Conservation (phyloP, 441 rosid genomes). For the Gossypium gossypioides region DNA sequence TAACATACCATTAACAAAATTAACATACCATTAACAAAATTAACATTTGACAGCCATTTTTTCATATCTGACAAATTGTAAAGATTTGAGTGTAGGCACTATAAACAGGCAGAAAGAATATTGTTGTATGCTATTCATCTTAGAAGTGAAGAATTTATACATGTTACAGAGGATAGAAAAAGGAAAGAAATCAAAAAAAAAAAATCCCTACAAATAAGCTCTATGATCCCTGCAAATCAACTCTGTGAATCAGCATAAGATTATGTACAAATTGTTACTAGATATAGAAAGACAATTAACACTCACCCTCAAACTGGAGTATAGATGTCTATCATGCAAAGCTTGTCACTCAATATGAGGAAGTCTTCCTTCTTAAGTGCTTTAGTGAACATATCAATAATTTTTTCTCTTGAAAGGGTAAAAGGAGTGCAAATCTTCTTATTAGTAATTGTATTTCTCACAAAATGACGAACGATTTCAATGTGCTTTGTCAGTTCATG, state of each 20-base stretch:
- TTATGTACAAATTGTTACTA: background rate
- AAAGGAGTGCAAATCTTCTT: no score
- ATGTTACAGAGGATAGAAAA: background rate
- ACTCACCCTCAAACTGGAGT: no score
- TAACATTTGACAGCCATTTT: no score
- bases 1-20: background rate
- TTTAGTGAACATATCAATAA: no score
- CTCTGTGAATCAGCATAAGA: background rate
- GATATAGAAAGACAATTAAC: no score
- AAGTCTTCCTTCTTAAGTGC: no score
- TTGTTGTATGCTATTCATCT: background rate
- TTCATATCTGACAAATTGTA: no score
- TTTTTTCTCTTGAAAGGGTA: no score
- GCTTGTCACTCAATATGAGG: no score
- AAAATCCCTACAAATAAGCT: background rate
- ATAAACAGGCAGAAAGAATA: background rate
- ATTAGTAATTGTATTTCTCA: background rate
- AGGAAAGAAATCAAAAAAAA: background rate
- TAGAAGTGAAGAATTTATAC: background rate
- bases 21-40: background rate
- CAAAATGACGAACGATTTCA: background rate
- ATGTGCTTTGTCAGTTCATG: background rate
- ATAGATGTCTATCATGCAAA: no score
- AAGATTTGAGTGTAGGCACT: no score
- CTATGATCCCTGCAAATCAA: background rate